Percentiles rank a stretch among this genome's conserved stretches.
phyloP scores from a whole-genome alignment of 257 asterid genomes.

The Nicotiana noctiflora region DNA sequence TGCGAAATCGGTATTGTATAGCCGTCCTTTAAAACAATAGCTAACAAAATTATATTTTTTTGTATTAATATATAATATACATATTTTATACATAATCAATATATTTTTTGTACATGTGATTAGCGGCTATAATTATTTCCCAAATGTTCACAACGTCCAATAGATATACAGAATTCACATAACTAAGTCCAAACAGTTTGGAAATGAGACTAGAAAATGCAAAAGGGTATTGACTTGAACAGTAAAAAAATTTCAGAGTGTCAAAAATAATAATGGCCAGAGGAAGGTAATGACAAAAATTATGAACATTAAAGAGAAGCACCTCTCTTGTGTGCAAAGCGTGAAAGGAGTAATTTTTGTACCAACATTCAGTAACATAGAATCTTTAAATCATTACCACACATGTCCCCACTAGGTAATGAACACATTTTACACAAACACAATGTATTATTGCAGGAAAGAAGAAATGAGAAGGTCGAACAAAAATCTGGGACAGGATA shows the following conservation, averaged over 20 bases:
- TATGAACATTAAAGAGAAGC: background rate
- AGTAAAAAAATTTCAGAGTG: background rate
- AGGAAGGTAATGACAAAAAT: slow-evolving; percentile 5
- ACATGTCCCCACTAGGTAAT: background rate
- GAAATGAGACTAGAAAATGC: background rate
- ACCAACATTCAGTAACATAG: background rate
- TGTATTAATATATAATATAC: too few relatives aligned
- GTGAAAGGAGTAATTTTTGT: slow-evolving; percentile 8
- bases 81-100: too few relatives aligned
- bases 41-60: too few relatives aligned
- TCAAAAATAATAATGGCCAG: background rate
- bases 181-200: too few relatives aligned
- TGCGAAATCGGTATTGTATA: too few relatives aligned
- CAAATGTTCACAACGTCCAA: too few relatives aligned
- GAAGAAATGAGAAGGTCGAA: background rate
- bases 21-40: too few relatives aligned
- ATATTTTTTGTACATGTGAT: too few relatives aligned
- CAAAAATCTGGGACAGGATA: background rate
- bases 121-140: too few relatives aligned
- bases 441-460: background rate
- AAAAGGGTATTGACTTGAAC: background rate
- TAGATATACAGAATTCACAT: too few relatives aligned
- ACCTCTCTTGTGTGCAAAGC: background rate
- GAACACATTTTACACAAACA: background rate
- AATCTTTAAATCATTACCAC: slow-evolving; percentile 1